Percentiles rank a stretch among this genome's conserved stretches.
Evolutionary conservation across 768 basidiomycete species (phyloP).

Genomic region (Mycena galericulata): DNA sequence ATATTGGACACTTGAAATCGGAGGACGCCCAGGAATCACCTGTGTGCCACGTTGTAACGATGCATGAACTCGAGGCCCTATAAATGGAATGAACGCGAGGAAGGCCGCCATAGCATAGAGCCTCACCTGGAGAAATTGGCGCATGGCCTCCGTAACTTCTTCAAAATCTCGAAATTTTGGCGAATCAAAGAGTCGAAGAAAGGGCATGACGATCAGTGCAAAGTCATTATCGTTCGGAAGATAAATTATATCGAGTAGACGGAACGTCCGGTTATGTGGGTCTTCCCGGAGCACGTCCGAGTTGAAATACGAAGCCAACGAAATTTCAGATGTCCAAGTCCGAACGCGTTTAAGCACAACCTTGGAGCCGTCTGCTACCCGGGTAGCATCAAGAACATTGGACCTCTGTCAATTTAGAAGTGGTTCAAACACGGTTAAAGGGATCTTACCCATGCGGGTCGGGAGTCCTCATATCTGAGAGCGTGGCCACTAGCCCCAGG

Average conservation of each 20-base stretch:
- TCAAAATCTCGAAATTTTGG: slow-evolving; percentile 25
- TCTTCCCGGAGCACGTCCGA: slow-evolving; percentile 9
- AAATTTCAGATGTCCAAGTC: neutral
- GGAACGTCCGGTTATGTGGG: slow-evolving; percentile 30
- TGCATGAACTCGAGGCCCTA: slow-evolving; percentile 32
- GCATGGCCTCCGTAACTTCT: slow-evolving; percentile 30
- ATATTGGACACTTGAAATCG: too few species aligned
- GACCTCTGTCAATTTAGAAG: too few species aligned
- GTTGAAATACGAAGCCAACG: slow-evolving; percentile 2
- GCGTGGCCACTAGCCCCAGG: too few species aligned
- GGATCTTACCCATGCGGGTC: too few species aligned
- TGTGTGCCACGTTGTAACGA: slow-evolving; percentile 20
- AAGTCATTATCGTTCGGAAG: slow-evolving; percentile 13
- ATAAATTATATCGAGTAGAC: slow-evolving; percentile 28
- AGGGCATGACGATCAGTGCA: slow-evolving; percentile 32
- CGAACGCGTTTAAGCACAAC: slow-evolving; percentile 9
- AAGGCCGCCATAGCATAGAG: neutral
- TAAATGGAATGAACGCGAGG: neutral
- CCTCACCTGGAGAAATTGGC: slow-evolving; percentile 31
- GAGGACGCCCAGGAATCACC: neutral
- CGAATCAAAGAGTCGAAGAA: slow-evolving; percentile 16
- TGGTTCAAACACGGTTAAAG: too few species aligned
- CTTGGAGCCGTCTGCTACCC: neutral
- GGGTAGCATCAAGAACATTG: slow-evolving; percentile 11
- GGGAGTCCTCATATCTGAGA: too few species aligned